A percentile compares a stretch with the other conserved stretches of the same genome.
These are phyloP conservation scores for Leucocoprinus birnbaumii DNA, from an alignment of 768 basidiomycete genomes.

Conservation along the genomic window DNA sequence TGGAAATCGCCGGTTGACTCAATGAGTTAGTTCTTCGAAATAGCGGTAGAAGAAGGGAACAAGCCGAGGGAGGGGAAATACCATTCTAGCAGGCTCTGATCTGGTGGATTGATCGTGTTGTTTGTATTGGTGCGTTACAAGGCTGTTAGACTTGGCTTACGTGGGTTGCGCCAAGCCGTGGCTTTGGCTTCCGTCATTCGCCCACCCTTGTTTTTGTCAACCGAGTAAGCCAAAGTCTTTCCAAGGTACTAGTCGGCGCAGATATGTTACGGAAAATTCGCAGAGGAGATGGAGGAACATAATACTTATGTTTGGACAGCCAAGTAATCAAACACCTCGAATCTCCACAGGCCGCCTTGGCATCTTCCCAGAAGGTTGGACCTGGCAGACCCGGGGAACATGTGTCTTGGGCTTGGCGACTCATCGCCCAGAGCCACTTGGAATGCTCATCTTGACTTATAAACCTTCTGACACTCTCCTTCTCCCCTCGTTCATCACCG, in stretches of 20 bases:
- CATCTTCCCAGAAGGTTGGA: slow-evolving; percentile 11
- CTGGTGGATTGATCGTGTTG: no score
- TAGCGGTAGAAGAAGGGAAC: no score
- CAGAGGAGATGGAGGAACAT: background rate
- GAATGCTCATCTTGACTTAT: slow-evolving; percentile 11
- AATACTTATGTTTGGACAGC: background rate
- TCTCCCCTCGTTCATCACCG: background rate
- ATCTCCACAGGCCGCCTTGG: slow-evolving; percentile 9
- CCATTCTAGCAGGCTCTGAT: background rate
- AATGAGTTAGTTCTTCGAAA: no score
- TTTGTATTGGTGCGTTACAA: background rate
- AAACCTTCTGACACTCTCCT: background rate
- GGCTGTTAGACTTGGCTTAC: slow-evolving; percentile 2
- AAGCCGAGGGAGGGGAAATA: background rate
- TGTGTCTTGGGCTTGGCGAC: slow-evolving; percentile 12
- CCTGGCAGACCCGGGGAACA: slow-evolving; percentile 8
- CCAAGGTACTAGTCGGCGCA: background rate
- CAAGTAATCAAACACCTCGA: no score
- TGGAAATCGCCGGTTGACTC: no score
- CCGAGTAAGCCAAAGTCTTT: background rate
- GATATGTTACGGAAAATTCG: background rate
- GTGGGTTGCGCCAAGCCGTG: background rate
- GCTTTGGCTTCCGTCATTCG: no score
- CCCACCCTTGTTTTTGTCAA: background rate
- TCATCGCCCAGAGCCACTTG: slow-evolving; percentile 11